Base-by-base conservation (phyloP, 164 flowering plant species). In the Brasenia schreberi region DNA sequence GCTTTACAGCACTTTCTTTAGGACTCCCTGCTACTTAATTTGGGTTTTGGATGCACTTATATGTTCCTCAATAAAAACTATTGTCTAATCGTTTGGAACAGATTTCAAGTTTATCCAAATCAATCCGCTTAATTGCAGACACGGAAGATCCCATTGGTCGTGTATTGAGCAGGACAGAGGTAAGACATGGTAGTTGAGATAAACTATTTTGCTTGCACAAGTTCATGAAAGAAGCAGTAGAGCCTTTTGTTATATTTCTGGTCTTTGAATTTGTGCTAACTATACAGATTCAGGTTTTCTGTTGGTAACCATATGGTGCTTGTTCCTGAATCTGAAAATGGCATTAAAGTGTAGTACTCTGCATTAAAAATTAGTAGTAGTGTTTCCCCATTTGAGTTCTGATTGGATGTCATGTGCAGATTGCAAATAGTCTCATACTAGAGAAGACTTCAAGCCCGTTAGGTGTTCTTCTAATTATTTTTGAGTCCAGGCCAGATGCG, bases 401-500 rank as follows among this genome's bases (percentile, higher is more conserved):
- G 59, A 61, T 19, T 43, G 23, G 18, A 56, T 66, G 44, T 70
- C 72, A 27, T 33, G 23, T 76, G 59, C 85, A 95, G 99, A 75
- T 95, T 77, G 87, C 99, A 70, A 94, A 92, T 78, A 94, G 97
- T 65, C 89, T 92, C 33, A 33, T 88, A 65, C 78, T 95, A 62
- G 99, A 95, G 83, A 95, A 95, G 77, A 83, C 87, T 27, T 85
- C 99, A 63, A 80, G 77, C 69, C 95, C 98, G 1, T 79, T 95
- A 71, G 99, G 99, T 66, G 99, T 95, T 76, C 96, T 95, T 61
- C 76, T 95, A 65, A 81, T 95, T 75, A 87, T 95, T 70, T 95
- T 95, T 82, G 99, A 95, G 81, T 90, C 99, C 74, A 96, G 99
- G 6, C 99, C 98, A 43, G 99, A 95, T 69, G 99, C 99, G 16